phyloP scores from a whole-genome alignment of 805 yeast genomes.

The Jamesozyma hellenica region DNA sequence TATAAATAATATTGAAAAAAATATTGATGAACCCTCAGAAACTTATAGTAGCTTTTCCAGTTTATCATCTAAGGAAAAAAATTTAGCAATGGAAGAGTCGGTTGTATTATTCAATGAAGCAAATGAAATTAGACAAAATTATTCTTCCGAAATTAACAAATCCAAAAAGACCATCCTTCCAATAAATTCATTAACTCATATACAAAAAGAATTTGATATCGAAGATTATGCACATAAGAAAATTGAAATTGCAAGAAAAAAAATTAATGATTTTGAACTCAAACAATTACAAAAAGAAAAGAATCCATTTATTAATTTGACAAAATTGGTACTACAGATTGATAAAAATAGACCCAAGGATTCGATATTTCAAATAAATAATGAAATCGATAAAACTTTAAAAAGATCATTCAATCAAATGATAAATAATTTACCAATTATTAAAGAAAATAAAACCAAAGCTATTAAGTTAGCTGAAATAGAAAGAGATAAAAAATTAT shows the following conservation, averaged over 20 bases:
- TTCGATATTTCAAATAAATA: conserved; percentile 2
- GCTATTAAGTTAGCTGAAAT: conserved; percentile 26
- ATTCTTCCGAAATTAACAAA: conserved; percentile 2
- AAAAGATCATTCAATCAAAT: conserved; percentile 13
- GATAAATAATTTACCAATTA: conserved; percentile 9
- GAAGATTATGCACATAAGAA: conserved; percentile 47
- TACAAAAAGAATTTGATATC: conserved; percentile 38
- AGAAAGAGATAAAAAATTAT: conserved; percentile 26
- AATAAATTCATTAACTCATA: not conserved
- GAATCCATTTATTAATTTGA: conserved; percentile 23
- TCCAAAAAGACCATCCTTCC: not conserved
- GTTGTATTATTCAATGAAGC: not conserved
- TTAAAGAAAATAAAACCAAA: conserved; percentile 13
- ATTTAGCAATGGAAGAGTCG: not conserved
- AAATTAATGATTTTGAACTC: conserved; percentile 22
- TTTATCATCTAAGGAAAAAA: conserved; percentile 1
- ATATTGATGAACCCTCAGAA: not conserved
- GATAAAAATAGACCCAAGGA: not conserved
- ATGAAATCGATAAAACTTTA: conserved; percentile 7
- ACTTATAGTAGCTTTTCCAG: not conserved
- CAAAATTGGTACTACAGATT: conserved; percentile 3
- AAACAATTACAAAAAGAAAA: conserved; percentile 12
- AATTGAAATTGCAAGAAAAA: conserved; percentile 29
- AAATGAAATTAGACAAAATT: conserved; percentile 10
- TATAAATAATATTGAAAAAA: conserved; percentile 1